Evolutionary conservation across 805 yeast genomes (phyloP), one percentile per base, ranked within the genome.

Genomic region (Saturnispora serradocipensis): DNA sequence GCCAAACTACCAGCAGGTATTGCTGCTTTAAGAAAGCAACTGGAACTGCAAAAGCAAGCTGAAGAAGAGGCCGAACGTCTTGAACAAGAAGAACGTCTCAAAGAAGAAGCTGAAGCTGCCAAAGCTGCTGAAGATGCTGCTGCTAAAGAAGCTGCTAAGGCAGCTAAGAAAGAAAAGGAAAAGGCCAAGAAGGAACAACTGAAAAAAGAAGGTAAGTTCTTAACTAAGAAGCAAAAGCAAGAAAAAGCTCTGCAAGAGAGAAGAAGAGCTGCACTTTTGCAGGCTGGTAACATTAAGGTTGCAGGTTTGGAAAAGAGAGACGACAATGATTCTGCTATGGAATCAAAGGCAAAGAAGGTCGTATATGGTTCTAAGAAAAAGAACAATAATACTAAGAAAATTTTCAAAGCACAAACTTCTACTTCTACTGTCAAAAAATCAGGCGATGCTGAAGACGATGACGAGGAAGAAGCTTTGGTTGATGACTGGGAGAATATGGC

Each of bases 171-270:
- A 62, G 99, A 93, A 69, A 86, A 81, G 66, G 97, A 91, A 63
- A 85, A 78, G 70, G 77, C 78, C 54, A 89, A 86, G 75, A 84
- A 80, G 59, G 99, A 93, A 62, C 91, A 88, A 71, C 80, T 93
- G 67, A 88, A 87, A 71, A 93, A 97, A 35, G 97, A 91, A 71
- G 99, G 99, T 64, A 93, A 93, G 66, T 81, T 84, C 51, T 72
- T 93, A 65, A 86, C 97, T 54, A 93, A 88, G 74, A 91, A 90
- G 66, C 99, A 93, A 75, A 88, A 86, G 71, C 96, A 89, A 69
- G 96, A 89, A 67, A 86, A 87, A 72, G 87, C 82, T 50, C 69
- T 82, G 40, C 79, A 83, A 62, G 97, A 91, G 65, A 86, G 86
- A 66, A 88, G 98, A 72, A 86, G 95, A 68, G 86, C 86, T 58